phyloP scores from a whole-genome alignment of 352 stramenopile genomes.

The Elongisporangium senticosum region DNA sequence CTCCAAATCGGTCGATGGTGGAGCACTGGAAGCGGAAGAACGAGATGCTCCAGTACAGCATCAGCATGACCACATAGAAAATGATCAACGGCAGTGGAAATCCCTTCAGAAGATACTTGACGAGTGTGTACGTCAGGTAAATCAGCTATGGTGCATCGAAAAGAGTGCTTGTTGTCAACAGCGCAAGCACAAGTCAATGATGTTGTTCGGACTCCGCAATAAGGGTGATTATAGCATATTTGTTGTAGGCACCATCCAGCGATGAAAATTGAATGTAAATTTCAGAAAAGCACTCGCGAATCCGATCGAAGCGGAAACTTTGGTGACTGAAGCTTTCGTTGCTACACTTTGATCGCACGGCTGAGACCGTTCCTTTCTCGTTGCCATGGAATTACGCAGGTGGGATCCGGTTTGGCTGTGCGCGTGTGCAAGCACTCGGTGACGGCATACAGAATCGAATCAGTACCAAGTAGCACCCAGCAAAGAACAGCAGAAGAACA shows the following conservation, averaged over 20 bases:
- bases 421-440: not conserved
- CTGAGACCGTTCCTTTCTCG: not conserved
- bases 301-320: not conserved
- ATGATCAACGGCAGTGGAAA: conserved; percentile 33
- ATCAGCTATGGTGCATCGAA: conserved; percentile 43
- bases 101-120: conserved; percentile 34
- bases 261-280: not conserved
- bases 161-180: no score
- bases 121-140: conserved; percentile 39
- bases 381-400: not conserved
- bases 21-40: conserved; percentile 40
- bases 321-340: no score
- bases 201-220: no score
- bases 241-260: not conserved
- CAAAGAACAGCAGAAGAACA: conserved; percentile 2
- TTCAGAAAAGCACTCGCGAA: no score
- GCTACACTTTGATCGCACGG: not conserved
- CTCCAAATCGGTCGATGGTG: conserved; percentile 20
- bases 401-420: not conserved
- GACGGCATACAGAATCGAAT: not conserved
- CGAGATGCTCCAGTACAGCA: conserved; percentile 40
- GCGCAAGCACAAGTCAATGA: no score
- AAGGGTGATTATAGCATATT: no score
- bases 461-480: conserved; percentile 1
- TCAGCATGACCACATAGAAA: conserved; percentile 30